Conservation (phyloP, 139 green algal genomes). For the Marvania coccoides region DNA sequence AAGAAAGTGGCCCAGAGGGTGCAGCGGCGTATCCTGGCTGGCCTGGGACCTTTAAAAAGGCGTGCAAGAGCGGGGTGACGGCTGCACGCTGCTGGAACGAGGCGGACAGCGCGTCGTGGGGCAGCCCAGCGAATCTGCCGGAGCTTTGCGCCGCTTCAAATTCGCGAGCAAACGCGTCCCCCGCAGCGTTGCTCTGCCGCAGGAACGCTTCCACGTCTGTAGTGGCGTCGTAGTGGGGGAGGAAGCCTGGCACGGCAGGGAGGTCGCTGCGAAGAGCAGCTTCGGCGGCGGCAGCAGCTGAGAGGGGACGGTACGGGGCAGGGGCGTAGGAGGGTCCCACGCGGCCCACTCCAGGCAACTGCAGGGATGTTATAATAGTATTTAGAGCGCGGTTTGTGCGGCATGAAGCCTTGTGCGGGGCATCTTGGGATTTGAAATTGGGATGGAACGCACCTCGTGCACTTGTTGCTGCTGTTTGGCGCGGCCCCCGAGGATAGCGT, state of each 20-base stretch:
- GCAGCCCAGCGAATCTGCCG: too few relatives aligned
- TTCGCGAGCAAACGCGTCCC: too few relatives aligned
- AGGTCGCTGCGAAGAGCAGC: conserved; percentile 5
- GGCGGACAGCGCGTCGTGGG: too few relatives aligned
- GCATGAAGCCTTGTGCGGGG: too few relatives aligned
- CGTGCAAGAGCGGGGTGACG: conserved; percentile 16
- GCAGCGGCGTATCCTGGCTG: too few relatives aligned
- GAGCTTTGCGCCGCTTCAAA: too few relatives aligned
- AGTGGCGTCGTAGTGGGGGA: background rate
- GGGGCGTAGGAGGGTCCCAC: background rate
- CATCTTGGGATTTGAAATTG: too few relatives aligned
- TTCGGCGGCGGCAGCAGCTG: conserved; percentile 9
- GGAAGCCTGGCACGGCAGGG: conserved; percentile 15
- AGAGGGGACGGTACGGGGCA: conserved; percentile 1
- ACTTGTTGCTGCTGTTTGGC: conserved; percentile 64
- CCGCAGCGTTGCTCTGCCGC: too few relatives aligned
- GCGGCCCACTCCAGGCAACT: conserved; percentile 8
- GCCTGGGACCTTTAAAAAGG: conserved; percentile 45
- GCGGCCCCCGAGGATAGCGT: conserved; percentile 64
- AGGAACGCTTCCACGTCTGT: conserved; percentile 13
- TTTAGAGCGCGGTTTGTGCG: too few relatives aligned
- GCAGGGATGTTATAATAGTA: background rate
- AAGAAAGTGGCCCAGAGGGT: too few relatives aligned
- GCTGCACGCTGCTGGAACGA: too few relatives aligned
- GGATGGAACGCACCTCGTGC: conserved; percentile 19